Evolutionary conservation across 2,329 filamentous ascomycete genomes (phyloP).

Genomic region (Calonectria hongkongensis): DNA sequence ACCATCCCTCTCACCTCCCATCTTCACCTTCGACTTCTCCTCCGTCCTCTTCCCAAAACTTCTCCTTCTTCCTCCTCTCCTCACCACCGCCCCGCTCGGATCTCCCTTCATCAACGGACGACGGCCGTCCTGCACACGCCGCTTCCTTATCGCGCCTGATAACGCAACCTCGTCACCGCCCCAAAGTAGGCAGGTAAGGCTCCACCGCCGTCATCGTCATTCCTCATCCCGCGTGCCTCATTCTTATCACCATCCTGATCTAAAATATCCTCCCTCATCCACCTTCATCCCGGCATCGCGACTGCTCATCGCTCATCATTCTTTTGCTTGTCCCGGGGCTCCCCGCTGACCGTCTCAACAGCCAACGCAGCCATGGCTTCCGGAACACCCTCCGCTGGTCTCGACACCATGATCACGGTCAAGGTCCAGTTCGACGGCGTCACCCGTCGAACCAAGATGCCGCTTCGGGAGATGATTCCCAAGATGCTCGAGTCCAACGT

Average conservation of each 20-base stretch:
- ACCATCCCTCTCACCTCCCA: conserved; percentile 42
- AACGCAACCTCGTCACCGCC: conserved; percentile 55
- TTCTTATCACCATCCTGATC: conserved; percentile 44
- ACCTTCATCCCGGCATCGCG: conserved; percentile 28
- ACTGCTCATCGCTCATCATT: conserved; percentile 34
- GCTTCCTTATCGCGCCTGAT: conserved; percentile 54
- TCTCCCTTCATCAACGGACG: conserved; percentile 45
- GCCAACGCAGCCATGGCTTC: conserved; percentile 54
- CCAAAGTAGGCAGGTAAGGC: conserved; percentile 50
- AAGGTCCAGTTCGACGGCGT: conserved; percentile 87
- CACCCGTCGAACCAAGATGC: conserved; percentile 90
- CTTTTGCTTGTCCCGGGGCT: conserved; percentile 23
- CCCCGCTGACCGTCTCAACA: conserved; percentile 27
- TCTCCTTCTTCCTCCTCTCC: conserved; percentile 29
- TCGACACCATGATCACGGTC: conserved; percentile 78
- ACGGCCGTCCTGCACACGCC: conserved; percentile 51
- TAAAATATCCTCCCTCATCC: conserved; percentile 24
- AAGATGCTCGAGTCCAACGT: conserved; percentile 88
- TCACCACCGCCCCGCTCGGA: conserved; percentile 11
- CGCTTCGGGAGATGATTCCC: conserved; percentile 87
- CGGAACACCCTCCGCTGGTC: conserved; percentile 45
- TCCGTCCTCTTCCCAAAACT: conserved; percentile 36
- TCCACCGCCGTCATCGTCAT: conserved; percentile 50
- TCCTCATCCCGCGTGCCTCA: conserved; percentile 41
- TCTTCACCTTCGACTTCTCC: conserved; percentile 39